Percentiles rank a stretch among this genome's conserved stretches.
Evolutionary conservation across 2,329 filamentous ascomycete genomes (phyloP).

Genomic region (Chalaropsis ovoidea): DNA sequence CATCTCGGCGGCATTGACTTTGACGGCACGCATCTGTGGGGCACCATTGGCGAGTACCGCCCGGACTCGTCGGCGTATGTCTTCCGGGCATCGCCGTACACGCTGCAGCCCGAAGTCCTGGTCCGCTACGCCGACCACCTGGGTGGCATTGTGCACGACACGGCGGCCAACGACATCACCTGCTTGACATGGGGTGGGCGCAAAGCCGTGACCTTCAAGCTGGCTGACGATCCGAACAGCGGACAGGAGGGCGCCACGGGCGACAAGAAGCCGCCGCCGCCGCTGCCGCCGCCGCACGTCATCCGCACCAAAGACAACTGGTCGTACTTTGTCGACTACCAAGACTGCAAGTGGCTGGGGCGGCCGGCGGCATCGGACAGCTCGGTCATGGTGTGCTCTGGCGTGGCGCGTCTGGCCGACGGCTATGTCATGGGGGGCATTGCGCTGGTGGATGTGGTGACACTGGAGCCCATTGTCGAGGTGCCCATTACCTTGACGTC

Average conservation of each 20-base stretch:
- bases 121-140: conserved; percentile 37
- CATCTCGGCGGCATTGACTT: conserved; percentile 42
- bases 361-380: conserved; percentile 32
- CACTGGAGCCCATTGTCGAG: conserved; percentile 39
- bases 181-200: conserved; percentile 41
- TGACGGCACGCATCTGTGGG: conserved; percentile 41
- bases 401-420: conserved; percentile 32
- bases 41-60: conserved; percentile 39
- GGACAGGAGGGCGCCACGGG: background rate
- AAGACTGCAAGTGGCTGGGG: conserved; percentile 44
- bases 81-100: conserved; percentile 34
- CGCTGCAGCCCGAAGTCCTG: conserved; percentile 32
- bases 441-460: conserved; percentile 38
- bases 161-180: conserved; percentile 32
- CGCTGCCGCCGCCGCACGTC: conserved; percentile 23
- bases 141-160: conserved; percentile 40
- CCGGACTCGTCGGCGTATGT: conserved; percentile 40
- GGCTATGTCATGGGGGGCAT: conserved; percentile 37
- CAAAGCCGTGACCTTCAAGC: conserved; percentile 34
- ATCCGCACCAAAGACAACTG: conserved; percentile 32
- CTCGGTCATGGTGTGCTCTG: conserved; percentile 41
- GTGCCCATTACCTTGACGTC: conserved; percentile 38
- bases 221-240: conserved; percentile 24
- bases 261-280: background rate
- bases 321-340: conserved; percentile 40